Evolutionary conservation across 768 basidiomycete genomes (phyloP).

Genomic region (Saitozyma podzolica): DNA sequence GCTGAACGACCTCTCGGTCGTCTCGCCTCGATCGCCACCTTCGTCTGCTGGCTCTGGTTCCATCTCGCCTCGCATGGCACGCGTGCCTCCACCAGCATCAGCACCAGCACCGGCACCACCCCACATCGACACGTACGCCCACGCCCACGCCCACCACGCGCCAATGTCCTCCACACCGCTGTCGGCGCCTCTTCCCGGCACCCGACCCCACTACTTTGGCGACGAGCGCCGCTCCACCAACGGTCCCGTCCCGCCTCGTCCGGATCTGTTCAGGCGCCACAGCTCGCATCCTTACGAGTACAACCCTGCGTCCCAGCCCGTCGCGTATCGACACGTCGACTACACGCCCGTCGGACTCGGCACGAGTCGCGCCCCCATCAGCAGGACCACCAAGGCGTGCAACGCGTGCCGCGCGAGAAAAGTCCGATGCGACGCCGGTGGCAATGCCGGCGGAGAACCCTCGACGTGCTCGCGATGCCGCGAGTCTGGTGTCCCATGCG

Average conservation of each 20-base stretch:
- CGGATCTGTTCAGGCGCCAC: conserved; percentile 31
- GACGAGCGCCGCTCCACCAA: conserved; percentile 1
- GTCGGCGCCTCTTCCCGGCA: conserved; percentile 8
- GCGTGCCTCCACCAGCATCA: conserved; percentile 4
- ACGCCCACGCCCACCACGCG: conserved; percentile 2
- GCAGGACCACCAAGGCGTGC: conserved; percentile 50
- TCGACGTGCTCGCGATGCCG: conserved; percentile 42
- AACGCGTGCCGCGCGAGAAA: conserved; percentile 49
- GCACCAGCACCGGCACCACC: conserved; percentile 16
- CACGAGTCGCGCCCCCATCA: conserved; percentile 41
- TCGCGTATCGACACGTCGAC: conserved; percentile 13
- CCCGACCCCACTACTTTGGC: neutral
- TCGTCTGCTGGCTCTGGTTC: too few species aligned
- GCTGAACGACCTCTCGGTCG: conserved; percentile 17
- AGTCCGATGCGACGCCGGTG: conserved; percentile 51
- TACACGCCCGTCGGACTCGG: conserved; percentile 16
- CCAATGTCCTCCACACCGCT: conserved; percentile 1
- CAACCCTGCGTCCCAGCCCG: conserved; percentile 6
- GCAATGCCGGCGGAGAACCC: conserved; percentile 30
- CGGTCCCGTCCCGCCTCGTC: conserved; percentile 5
- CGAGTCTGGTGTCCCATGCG: conserved; percentile 43
- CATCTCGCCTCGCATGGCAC: too few species aligned
- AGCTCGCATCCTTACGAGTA: conserved; percentile 38
- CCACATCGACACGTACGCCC: conserved; percentile 9
- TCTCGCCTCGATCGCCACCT: neutral